Evolutionary conservation across 176 grass and related monocot species (phyloP).

Genomic region (Triticum timopheevii): DNA sequence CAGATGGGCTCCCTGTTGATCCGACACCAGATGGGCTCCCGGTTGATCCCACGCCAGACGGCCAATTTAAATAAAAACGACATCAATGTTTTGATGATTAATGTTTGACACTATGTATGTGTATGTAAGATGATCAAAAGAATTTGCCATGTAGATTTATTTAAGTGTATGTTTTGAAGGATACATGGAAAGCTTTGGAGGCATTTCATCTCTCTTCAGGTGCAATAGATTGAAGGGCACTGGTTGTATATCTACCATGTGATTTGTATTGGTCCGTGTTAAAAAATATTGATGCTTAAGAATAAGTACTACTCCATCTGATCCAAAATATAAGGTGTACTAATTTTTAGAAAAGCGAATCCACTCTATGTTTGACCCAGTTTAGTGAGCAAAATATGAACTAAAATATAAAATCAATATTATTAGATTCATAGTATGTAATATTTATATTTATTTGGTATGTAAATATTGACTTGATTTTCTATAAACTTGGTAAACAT

Average conservation of each 20-base stretch:
- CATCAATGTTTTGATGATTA: not conserved
- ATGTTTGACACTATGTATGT: not conserved
- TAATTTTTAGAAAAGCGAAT: no score
- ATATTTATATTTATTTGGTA: no score
- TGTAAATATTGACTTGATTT: no score
- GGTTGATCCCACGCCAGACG: not conserved
- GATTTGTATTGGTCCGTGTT: not conserved
- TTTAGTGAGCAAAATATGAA: no score
- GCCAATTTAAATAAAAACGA: not conserved
- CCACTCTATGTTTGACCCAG: no score
- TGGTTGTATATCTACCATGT: not conserved
- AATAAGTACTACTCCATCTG: no score
- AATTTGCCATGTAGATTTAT: not conserved
- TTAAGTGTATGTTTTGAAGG: not conserved
- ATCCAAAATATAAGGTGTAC: no score
- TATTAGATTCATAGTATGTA: no score
- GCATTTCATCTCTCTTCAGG: not conserved
- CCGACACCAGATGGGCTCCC: constrained; percentile 24
- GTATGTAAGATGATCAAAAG: not conserved
- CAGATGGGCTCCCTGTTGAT: constrained; percentile 6
- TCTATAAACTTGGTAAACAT: no score
- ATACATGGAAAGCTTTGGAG: not conserved
- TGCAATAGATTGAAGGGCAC: not conserved
- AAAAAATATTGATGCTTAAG: not conserved
- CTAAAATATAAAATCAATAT: no score